Conservation (phyloP, 495 filamentous ascomycete species). For the Penicillium goetzii region DNA sequence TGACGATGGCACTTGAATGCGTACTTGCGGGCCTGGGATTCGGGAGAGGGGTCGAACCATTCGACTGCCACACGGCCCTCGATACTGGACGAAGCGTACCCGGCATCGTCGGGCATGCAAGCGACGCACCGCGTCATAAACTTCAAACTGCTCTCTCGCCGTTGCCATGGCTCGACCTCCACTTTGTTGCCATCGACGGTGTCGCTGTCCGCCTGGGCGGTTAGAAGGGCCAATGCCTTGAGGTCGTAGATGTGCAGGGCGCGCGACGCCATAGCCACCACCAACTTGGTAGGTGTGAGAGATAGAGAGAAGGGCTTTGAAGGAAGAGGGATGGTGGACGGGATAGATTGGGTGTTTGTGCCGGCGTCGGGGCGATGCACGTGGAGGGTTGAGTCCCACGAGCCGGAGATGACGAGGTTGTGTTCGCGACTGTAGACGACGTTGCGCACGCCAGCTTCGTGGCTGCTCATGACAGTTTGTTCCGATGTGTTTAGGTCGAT, state of each 20-base stretch:
- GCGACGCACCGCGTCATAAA: conserved; percentile 92
- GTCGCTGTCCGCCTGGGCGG: conserved; percentile 51
- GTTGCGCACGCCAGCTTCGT: conserved; percentile 75
- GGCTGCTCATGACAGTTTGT: conserved; percentile 75
- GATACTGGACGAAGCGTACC: conserved; percentile 86
- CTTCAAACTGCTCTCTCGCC: conserved; percentile 87
- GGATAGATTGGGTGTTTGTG: conserved; percentile 47
- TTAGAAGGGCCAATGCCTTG: conserved; percentile 58
- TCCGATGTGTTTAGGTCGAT: conserved; percentile 73
- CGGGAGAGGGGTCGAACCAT: conserved; percentile 88
- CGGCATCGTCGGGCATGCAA: conserved; percentile 95
- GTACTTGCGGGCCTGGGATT: conserved; percentile 89
- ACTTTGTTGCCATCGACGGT: conserved; percentile 43
- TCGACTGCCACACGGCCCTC: conserved; percentile 95
- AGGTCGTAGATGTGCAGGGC: conserved; percentile 92
- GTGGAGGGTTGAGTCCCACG: conserved; percentile 91
- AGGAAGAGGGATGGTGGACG: conserved; percentile 67
- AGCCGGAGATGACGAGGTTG: conserved; percentile 80
- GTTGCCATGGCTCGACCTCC: conserved; percentile 80
- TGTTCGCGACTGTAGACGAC: conserved; percentile 80
- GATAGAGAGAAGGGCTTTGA: conserved; percentile 88
- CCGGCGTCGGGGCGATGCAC: conserved; percentile 64
- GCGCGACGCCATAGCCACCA: conserved; percentile 95
- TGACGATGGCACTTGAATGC: conserved; percentile 98
- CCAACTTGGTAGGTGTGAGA: conserved; percentile 76